These are phyloP conservation scores for Areca catechu DNA, from an alignment of 176 grass and related monocot genomes.

Conservation along the genomic window DNA sequence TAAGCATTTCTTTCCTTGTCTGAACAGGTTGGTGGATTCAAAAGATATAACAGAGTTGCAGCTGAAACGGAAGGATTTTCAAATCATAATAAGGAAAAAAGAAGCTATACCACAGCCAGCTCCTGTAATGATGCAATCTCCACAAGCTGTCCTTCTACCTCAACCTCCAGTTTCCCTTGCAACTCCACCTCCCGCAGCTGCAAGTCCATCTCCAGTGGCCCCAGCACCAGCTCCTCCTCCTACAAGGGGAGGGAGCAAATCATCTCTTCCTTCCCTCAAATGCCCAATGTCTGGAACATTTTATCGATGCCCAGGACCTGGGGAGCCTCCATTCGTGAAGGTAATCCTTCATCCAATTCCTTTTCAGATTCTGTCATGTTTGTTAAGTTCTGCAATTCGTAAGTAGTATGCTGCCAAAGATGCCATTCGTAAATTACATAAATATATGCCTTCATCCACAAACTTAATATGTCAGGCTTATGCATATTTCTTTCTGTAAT, in stretches of 20 bases:
- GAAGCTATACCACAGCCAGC: constrained; percentile 25
- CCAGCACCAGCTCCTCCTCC: constrained; percentile 9
- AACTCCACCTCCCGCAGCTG: constrained; percentile 1
- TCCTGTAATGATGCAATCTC: constrained; percentile 19
- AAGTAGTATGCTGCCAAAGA: too few relatives aligned
- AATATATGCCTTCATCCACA: too few relatives aligned
- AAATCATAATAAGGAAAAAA: constrained; percentile 37
- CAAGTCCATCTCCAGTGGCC: constrained; percentile 8
- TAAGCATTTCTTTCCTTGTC: background rate
- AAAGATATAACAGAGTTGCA: constrained; percentile 35
- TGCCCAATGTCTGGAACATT: constrained; percentile 48
- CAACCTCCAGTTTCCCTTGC: background rate
- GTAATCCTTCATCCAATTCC: constrained; percentile 2
- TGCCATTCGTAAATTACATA: too few relatives aligned
- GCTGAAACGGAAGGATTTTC: constrained; percentile 28
- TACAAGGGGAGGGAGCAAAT: constrained; percentile 12
- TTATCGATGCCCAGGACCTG: constrained; percentile 28
- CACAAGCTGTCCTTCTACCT: constrained; percentile 18
- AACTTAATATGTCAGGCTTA: too few relatives aligned
- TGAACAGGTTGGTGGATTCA: constrained; percentile 39
- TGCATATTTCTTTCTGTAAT: too few relatives aligned
- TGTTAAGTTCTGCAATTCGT: too few relatives aligned
- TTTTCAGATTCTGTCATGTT: background rate
- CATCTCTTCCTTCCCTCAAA: constrained; percentile 28
- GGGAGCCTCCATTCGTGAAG: constrained; percentile 31